phyloP scores from a whole-genome alignment of 2,329 filamentous ascomycete species.

The Colletotrichum ledebouriae region DNA sequence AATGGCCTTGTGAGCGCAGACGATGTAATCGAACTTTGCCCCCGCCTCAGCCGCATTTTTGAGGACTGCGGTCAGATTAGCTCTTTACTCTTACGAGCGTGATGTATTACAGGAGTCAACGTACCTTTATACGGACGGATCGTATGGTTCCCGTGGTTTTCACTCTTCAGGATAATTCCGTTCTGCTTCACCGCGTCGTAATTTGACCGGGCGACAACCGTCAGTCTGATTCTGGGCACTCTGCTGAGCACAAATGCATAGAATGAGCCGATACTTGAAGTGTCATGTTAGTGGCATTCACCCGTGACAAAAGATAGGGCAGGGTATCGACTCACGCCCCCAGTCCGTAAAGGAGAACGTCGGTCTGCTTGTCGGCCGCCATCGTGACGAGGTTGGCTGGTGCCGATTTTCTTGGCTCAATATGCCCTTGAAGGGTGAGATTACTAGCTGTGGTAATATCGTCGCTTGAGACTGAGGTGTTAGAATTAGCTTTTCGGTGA shows the following conservation, averaged over 20 bases:
- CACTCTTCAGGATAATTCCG: slow-evolving; percentile 67
- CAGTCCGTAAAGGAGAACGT: slow-evolving; percentile 64
- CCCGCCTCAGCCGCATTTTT: slow-evolving; percentile 60
- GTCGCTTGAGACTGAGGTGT: neutral
- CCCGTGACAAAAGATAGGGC: neutral
- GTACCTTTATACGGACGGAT: slow-evolving; percentile 61
- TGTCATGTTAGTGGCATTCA: slow-evolving; percentile 1
- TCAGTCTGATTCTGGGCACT: slow-evolving; percentile 61
- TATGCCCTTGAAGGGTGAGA: neutral
- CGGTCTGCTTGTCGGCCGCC: slow-evolving; percentile 43
- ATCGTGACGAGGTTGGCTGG: slow-evolving; percentile 19
- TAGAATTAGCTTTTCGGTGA: neutral
- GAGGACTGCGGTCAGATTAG: slow-evolving; percentile 52
- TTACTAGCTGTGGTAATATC: neutral
- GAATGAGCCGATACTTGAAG: slow-evolving; percentile 66
- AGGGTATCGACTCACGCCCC: slow-evolving; percentile 60
- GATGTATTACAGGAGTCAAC: neutral
- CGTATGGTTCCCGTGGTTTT: slow-evolving; percentile 67
- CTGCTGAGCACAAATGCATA: slow-evolving; percentile 67
- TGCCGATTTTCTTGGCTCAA: neutral
- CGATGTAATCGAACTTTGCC: slow-evolving; percentile 66
- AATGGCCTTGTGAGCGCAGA: slow-evolving; percentile 69
- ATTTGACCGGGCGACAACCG: slow-evolving; percentile 72
- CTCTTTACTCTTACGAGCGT: too few species aligned
- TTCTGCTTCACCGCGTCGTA: slow-evolving; percentile 65